Evolutionary conservation across 2,329 filamentous ascomycete genomes (phyloP), one percentile per base, ranked within the genome.

Genomic region (Leptographium lundbergii): DNA sequence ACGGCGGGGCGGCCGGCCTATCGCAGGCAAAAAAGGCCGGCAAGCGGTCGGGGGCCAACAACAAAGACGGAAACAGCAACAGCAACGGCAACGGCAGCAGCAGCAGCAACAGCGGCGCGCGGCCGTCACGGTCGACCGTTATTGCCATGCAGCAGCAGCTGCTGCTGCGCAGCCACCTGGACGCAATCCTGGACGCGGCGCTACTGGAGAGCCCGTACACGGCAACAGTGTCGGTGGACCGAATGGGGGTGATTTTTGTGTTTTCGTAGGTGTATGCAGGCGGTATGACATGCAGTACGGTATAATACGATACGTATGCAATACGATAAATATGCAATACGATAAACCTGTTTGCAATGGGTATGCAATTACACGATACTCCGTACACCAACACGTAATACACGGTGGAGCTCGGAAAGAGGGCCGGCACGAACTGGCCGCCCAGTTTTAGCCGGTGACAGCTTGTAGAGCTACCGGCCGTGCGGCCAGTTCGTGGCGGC

Each of bases 201-300:
- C 74, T 97, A 67, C 72, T 99, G 65, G 90, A 96, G 74, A 79
- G 82, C 63, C 94, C 94, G 27, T 96, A 95, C 71, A 88, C 87
- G 5, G 96, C 97, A 89, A 87, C 91, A 39, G 79, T 97, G 56
- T 95, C 88, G 64, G 91, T 88, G 58, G 94, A 99, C 75, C 79
- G 92, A 66, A 88, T 86, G 47, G 94, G 94, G 0, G 86, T 92
- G 69, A 84, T 97, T 53, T 95, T 94, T 77, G 85, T 96, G 57
- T 95, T 86, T 68, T 75, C 78, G 65, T 80, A 27, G 48, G 6
- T 45, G 5, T 45, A n/a, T 45, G 17, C 19, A n/a, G 19, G 13
- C 29, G 29, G 29, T 5, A 32, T 32, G 10, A 10, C 29, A 32
- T 10, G 10, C 29, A n/a, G n/a, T n/a, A n/a, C n/a, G n/a, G n/a